phyloP scores from a whole-genome alignment of 768 basidiomycete genomes.

The Pulveroboletus sp. region DNA sequence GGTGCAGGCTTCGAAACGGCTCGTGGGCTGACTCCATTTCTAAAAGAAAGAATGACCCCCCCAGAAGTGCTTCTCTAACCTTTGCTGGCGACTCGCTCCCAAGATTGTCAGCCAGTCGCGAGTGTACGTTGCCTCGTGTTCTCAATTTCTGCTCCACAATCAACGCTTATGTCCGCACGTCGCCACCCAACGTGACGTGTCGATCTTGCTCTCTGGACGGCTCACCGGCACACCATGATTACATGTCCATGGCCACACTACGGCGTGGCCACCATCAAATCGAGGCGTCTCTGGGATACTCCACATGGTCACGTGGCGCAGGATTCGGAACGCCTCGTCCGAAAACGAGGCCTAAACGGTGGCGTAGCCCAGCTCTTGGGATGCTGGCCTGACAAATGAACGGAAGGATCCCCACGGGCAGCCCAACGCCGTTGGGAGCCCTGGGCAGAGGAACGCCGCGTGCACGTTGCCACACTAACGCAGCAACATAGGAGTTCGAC shows the following conservation, averaged over 20 bases:
- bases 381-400: too few relatives aligned
- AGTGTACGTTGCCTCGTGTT: slow-evolving; percentile 16
- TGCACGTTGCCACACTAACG: too few relatives aligned
- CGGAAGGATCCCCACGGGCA: too few relatives aligned
- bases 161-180: slow-evolving; percentile 19
- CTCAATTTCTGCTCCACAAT: slow-evolving; percentile 1
- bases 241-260: slow-evolving; percentile 3
- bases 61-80: neutral
- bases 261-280: slow-evolving; percentile 14
- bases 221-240: neutral
- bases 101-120: slow-evolving; percentile 7
- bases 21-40: neutral
- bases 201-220: slow-evolving; percentile 14
- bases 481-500: too few relatives aligned
- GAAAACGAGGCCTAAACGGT: too few relatives aligned
- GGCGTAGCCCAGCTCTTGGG: too few relatives aligned
- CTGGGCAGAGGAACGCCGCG: too few relatives aligned
- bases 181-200: slow-evolving; percentile 15
- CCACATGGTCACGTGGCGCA: slow-evolving; percentile 3
- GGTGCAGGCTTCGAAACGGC: too few relatives aligned
- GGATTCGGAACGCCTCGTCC: neutral
- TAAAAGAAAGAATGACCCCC: neutral
- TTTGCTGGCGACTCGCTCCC: neutral
- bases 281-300: neutral
- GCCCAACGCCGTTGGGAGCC: too few relatives aligned